Evolutionary conservation across 2,329 filamentous ascomycete genomes (phyloP).

Genomic region (Talaromyces sp.): DNA sequence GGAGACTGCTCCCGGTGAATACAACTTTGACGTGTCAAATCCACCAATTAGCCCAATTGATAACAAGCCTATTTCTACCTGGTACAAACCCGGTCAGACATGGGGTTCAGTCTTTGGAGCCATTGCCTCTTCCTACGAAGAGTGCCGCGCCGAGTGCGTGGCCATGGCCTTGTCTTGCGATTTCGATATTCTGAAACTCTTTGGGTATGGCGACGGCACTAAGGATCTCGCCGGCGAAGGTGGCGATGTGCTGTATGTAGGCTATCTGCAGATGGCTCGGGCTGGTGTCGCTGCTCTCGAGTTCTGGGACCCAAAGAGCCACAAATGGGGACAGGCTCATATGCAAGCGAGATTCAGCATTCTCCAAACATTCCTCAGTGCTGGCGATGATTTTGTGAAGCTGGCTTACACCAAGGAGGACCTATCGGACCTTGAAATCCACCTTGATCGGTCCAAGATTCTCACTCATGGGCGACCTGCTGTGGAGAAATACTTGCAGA

Average conservation of each 20-base stretch:
- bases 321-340: constrained; percentile 90
- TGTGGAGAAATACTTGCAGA: constrained; percentile 81
- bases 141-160: constrained; percentile 89
- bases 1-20: constrained; percentile 74
- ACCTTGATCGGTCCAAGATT: constrained; percentile 80
- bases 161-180: constrained; percentile 89
- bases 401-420: constrained; percentile 70
- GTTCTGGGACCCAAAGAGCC: constrained; percentile 86
- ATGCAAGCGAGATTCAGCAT: constrained; percentile 91
- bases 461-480: constrained; percentile 74
- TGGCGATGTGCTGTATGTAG: constrained; percentile 79
- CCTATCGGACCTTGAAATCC: constrained; percentile 74
- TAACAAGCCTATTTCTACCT: constrained; percentile 70
- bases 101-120: constrained; percentile 91
- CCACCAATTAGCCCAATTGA: constrained; percentile 78
- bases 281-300: constrained; percentile 86
- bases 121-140: constrained; percentile 83
- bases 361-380: constrained; percentile 68
- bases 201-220: constrained; percentile 78
- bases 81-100: constrained; percentile 93
- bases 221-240: constrained; percentile 68
- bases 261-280: constrained; percentile 89
- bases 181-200: constrained; percentile 82
- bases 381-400: constrained; percentile 80
- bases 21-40: constrained; percentile 81